Base-by-base conservation (phyloP, 768 basidiomycete genomes). In the Mycena vitilis region DNA sequence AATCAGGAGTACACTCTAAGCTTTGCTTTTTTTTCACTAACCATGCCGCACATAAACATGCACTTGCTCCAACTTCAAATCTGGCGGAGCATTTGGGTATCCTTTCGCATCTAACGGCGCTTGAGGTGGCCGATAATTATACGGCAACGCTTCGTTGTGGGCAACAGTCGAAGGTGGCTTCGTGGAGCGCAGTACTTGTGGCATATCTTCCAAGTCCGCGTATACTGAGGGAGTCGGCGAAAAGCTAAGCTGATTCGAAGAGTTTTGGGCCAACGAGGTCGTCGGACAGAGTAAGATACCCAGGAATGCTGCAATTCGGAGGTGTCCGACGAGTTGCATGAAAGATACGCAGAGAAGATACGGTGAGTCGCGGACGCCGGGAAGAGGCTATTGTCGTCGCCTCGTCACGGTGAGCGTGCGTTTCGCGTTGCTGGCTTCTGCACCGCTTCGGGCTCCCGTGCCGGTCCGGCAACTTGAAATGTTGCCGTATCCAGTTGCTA, bases 1-100 rank as follows among this genome's bases (percentile, higher is more conserved):
- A 52, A 45, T 20, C 47, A 34, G n/a, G 20, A 1, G 25, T 22
- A 53, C 23, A 42, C 20, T 88, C 55, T 5, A n/a, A 22, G 10
- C 3, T 48, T 47, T 2, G 45, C 34, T 20, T 45, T 22, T 55
- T n/a, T n/a, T 30, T 30, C 30, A 30, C 30, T 30, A 5, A 92
- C 92, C 92, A 76, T 94, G 93, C 30, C 93, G 84, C 5, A 91
- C 86, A 73, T 88, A 94, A 45, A 93, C 78, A 75, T 94, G 90
- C 13, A 94, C 91, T 75, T 93, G 92, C 75, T 90, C 84, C 47
- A 94, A 80, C 71, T 82, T 66, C 20, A 94, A 81, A 30, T 80
- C 84, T 2, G 77, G 65, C 2, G 92, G 92, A 0, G 89, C 85
- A 40, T 81, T 75, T 5, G 89, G 87, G 74, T 94, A 94, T 10